Percentiles rank a stretch among this genome's conserved stretches.
These are phyloP conservation scores for Fusarium nurragi DNA, from an alignment of 2,329 filamentous ascomycete species.

Conservation along the genomic window DNA sequence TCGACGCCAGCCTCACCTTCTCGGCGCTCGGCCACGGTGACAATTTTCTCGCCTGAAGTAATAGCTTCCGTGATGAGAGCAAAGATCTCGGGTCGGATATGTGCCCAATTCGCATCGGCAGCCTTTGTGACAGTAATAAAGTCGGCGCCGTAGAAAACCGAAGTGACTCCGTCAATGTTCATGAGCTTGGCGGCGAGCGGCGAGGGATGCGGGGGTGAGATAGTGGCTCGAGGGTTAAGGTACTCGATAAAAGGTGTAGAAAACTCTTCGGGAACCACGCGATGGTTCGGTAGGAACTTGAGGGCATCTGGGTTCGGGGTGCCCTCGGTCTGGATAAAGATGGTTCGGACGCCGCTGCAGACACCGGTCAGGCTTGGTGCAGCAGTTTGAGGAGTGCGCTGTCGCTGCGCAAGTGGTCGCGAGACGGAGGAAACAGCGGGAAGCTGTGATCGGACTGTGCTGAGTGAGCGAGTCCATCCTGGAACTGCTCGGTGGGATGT, in stretches of 20 bases:
- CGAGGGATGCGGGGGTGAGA: constrained; percentile 88
- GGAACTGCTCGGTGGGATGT: constrained; percentile 36
- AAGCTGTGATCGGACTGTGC: constrained; percentile 37
- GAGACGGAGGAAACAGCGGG: constrained; percentile 31
- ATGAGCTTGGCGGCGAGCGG: constrained; percentile 90
- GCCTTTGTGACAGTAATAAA: constrained; percentile 98
- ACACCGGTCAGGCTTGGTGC: constrained; percentile 40
- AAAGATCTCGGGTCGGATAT: constrained; percentile 95
- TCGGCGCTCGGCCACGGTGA: constrained; percentile 74
- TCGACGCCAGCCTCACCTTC: constrained; percentile 56
- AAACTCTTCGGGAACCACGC: constrained; percentile 79
- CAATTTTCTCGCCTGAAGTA: constrained; percentile 82
- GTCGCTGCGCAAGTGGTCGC: constrained; percentile 36
- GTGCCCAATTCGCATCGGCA: constrained; percentile 87
- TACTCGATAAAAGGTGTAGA: constrained; percentile 89
- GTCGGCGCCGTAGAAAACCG: constrained; percentile 92
- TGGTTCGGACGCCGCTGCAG: constrained; percentile 68
- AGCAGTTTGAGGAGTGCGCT: constrained; percentile 18
- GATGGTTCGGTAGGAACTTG: constrained; percentile 94
- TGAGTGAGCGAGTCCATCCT: constrained; percentile 45
- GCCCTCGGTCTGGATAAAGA: constrained; percentile 97
- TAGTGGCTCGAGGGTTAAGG: constrained; percentile 84
- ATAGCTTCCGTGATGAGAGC: constrained; percentile 93
- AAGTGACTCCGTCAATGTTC: constrained; percentile 93
- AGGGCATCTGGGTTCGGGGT: constrained; percentile 96